Base-by-base conservation (phyloP, 1,284 basidiomycete species). In the Irpex rosettiformis region DNA sequence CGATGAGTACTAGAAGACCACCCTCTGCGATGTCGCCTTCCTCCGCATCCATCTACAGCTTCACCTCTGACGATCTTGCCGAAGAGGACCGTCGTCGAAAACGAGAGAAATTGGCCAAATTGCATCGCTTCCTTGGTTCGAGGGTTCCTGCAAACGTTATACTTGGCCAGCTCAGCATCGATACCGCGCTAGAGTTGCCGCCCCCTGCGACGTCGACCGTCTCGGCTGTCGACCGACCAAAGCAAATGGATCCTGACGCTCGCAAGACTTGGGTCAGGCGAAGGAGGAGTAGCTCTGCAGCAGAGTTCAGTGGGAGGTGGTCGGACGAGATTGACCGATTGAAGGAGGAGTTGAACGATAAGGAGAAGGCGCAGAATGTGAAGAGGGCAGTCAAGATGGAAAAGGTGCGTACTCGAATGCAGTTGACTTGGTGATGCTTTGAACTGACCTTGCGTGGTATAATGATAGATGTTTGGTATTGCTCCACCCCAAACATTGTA, bases 401-500 rank as follows among this genome's bases (percentile, higher is more conserved):
- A 72, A 87, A 88, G 83, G 89, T 89, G 58, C 49, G 77, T 71
- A 40, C 43, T 57, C 13, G 47, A 10, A n/a, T n/a, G n/a, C n/a
- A n/a, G n/a, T n/a, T n/a, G n/a, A n/a, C n/a, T n/a, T n/a, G n/a
- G n/a, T n/a, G n/a, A n/a, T n/a, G n/a, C n/a, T n/a, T n/a, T n/a
- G n/a, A n/a, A n/a, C n/a, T n/a, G n/a, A n/a, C n/a, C n/a, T n/a
- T n/a, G n/a, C n/a, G n/a, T n/a, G n/a, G n/a, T n/a, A n/a, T n/a
- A n/a, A n/a, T n/a, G n/a, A n/a, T n/a, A 93, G 90, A 79, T 93
- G 66, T 92, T 93, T 67, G 90, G 90, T 56, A 83, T 85, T 29
- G 83, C 83, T 4, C 91, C 91, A 37, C 90, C 90, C 1, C 87
- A 89, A 63, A 82, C 79, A 2, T 77, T 92, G 18, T 91, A 85